Percentiles rank a stretch among this genome's conserved stretches.
phyloP scores from a whole-genome alignment of 2,329 filamentous ascomycete genomes.

The Orbilia ellipsospora region DNA sequence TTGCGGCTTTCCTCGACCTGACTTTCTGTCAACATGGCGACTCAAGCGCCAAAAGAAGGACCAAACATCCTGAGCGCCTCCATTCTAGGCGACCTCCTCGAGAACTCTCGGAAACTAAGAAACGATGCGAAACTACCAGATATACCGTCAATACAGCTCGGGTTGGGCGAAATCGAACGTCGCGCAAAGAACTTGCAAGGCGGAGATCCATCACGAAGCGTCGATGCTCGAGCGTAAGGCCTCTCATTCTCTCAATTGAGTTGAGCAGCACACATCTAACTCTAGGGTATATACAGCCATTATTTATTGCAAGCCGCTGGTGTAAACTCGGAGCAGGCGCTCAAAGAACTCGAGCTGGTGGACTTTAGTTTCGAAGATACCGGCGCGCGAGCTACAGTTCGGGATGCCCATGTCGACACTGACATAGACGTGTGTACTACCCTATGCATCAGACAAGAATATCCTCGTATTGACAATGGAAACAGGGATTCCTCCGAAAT shows the following conservation, averaged over 20 bases:
- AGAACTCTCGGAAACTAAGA: constrained; percentile 60
- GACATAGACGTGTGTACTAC: constrained; percentile 69
- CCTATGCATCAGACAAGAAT: constrained; percentile 56
- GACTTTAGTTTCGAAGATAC: constrained; percentile 68
- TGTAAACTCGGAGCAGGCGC: constrained; percentile 84
- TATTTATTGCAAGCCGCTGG: constrained; percentile 94
- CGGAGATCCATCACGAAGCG: constrained; percentile 70
- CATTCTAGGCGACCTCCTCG: constrained; percentile 58
- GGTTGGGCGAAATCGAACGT: constrained; percentile 83
- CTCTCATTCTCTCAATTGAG: constrained; percentile 43
- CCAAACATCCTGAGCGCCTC: constrained; percentile 44
- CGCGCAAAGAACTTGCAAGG: constrained; percentile 81
- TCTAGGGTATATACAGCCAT: constrained; percentile 70
- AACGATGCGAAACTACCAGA: constrained; percentile 76
- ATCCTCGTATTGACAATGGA: constrained; percentile 1
- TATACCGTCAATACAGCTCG: constrained; percentile 87
- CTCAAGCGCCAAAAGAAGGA: constrained; percentile 39
- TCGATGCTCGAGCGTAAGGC: constrained; percentile 67
- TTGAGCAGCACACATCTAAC: constrained; percentile 66
- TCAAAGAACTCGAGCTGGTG: constrained; percentile 86
- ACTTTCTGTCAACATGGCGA: constrained; percentile 44
- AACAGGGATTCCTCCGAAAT: constrained; percentile 79
- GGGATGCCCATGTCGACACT: constrained; percentile 66
- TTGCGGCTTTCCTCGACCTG: background rate
- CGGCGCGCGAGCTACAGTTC: constrained; percentile 60